Evolutionary conservation across 495 filamentous ascomycete genomes (phyloP).

Genomic region (Thermothielavioides terrestris): DNA sequence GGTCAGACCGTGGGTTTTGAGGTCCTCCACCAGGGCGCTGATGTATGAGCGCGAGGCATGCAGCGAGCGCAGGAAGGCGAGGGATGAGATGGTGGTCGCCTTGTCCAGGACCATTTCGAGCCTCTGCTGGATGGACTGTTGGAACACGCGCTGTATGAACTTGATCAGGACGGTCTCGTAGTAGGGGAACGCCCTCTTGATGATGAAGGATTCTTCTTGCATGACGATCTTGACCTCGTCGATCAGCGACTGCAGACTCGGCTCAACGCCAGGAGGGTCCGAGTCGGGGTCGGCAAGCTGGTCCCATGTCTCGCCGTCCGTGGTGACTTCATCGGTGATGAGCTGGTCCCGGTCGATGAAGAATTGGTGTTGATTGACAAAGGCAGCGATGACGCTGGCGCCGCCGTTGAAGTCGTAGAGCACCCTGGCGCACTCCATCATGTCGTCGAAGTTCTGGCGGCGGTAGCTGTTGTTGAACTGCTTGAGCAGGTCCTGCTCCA

Average conservation of each 20-base stretch:
- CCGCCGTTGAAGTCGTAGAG: conserved; percentile 94
- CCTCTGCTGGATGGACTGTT: conserved; percentile 93
- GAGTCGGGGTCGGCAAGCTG: conserved; percentile 88
- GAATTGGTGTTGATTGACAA: conserved; percentile 98
- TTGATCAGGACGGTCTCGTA: conserved; percentile 86
- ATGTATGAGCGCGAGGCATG: conserved; percentile 86
- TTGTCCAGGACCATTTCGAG: conserved; percentile 96
- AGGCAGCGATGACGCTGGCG: conserved; percentile 83
- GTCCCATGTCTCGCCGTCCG: conserved; percentile 80
- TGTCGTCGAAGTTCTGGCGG: conserved; percentile 87
- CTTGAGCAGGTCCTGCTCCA: conserved; percentile 91
- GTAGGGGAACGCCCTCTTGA: conserved; percentile 90
- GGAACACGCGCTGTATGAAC: conserved; percentile 91
- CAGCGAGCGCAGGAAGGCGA: conserved; percentile 84
- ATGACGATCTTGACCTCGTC: conserved; percentile 94
- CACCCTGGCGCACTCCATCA: conserved; percentile 90
- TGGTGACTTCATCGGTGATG: conserved; percentile 78
- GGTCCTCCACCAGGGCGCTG: conserved; percentile 73
- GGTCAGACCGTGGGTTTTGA: conserved; percentile 90
- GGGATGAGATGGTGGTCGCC: conserved; percentile 76
- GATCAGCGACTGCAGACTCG: conserved; percentile 80
- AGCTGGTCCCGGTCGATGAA: conserved; percentile 91
- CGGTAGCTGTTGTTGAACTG: conserved; percentile 96
- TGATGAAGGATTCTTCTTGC: conserved; percentile 92
- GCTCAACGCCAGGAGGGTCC: conserved; percentile 82